Percentiles rank a stretch among this genome's conserved stretches.
Evolutionary conservation across 495 filamentous ascomycete species (phyloP).

Genomic region (Pseudoneurospora amorphoporcata): DNA sequence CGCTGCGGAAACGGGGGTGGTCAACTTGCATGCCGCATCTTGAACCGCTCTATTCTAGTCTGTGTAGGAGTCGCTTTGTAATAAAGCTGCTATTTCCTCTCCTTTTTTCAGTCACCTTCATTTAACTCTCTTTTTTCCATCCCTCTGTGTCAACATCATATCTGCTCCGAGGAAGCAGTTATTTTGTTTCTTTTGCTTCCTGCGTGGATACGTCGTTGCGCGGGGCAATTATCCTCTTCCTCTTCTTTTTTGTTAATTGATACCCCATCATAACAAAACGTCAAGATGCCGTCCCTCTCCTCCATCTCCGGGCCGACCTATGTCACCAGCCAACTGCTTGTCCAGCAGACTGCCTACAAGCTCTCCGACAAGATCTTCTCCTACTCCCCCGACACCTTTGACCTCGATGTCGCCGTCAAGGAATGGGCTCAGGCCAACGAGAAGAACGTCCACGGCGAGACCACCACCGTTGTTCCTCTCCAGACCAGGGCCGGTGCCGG

Average conservation of each 20-base stretch:
- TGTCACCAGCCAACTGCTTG: conserved; percentile 77
- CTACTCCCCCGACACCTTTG: conserved; percentile 88
- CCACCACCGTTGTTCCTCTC: conserved; percentile 65
- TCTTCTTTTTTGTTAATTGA: not conserved
- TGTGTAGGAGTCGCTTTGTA: not conserved
- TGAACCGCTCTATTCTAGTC: not conserved
- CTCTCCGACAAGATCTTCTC: conserved; percentile 94
- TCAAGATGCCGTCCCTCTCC: conserved; percentile 33
- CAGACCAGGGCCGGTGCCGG: conserved; percentile 86
- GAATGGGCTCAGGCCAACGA: conserved; percentile 58
- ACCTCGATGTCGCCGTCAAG: conserved; percentile 71
- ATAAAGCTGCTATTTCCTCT: not conserved
- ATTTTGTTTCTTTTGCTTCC: not conserved
- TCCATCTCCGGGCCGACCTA: conserved; percentile 84
- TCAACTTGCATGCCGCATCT: not conserved
- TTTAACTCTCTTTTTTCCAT: not conserved
- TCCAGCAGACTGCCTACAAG: conserved; percentile 90
- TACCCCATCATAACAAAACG: conserved; percentile 23
- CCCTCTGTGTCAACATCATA: not conserved
- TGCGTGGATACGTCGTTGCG: conserved; percentile 14
- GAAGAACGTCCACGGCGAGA: conserved; percentile 70
- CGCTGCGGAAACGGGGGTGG: not conserved
- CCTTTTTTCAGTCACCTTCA: not conserved
- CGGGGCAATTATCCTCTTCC: conserved; percentile 8
- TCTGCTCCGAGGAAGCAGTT: not conserved